phyloP scores from a whole-genome alignment of 2,329 filamentous ascomycete genomes.

The Coniochaeta pulveracea region DNA sequence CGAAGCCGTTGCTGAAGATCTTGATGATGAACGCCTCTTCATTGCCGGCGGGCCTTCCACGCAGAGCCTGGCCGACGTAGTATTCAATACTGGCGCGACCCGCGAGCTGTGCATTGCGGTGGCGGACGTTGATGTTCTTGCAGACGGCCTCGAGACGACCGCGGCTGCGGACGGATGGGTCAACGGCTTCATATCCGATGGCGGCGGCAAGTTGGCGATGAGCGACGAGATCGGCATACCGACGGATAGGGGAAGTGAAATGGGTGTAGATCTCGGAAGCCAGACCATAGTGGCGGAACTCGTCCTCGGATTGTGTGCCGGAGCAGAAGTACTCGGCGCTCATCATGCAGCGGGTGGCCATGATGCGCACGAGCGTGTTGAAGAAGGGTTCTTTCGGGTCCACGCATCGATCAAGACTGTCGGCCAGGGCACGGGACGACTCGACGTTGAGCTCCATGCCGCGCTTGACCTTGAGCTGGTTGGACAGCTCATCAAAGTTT shows the following conservation, averaged over 20 bases:
- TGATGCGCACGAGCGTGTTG: slow-evolving; percentile 94
- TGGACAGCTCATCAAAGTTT: slow-evolving; percentile 89
- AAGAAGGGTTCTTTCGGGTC: slow-evolving; percentile 84
- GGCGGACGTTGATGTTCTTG: slow-evolving; percentile 95
- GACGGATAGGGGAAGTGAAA: slow-evolving; percentile 93
- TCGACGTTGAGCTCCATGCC: slow-evolving; percentile 71
- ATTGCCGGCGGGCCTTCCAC: slow-evolving; percentile 57
- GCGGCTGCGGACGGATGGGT: slow-evolving; percentile 69
- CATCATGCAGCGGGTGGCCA: slow-evolving; percentile 98
- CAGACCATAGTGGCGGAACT: slow-evolving; percentile 94
- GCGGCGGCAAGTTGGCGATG: slow-evolving; percentile 92
- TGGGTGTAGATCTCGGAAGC: slow-evolving; percentile 97
- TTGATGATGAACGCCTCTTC: slow-evolving; percentile 96
- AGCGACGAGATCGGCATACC: slow-evolving; percentile 92
- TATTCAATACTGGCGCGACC: slow-evolving; percentile 92
- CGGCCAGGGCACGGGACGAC: slow-evolving; percentile 85
- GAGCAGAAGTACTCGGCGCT: slow-evolving; percentile 97
- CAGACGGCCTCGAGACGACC: slow-evolving; percentile 85
- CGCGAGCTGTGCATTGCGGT: slow-evolving; percentile 93
- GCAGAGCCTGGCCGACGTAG: slow-evolving; percentile 93
- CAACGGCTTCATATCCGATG: slow-evolving; percentile 84
- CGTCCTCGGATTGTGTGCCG: slow-evolving; percentile 81
- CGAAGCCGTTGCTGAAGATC: slow-evolving; percentile 94
- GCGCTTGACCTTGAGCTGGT: slow-evolving; percentile 82
- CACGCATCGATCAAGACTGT: slow-evolving; percentile 76